These are phyloP conservation scores for Fusarium coffeatum DNA, from an alignment of 2,329 filamentous ascomycete species.

Conservation along the genomic window DNA sequence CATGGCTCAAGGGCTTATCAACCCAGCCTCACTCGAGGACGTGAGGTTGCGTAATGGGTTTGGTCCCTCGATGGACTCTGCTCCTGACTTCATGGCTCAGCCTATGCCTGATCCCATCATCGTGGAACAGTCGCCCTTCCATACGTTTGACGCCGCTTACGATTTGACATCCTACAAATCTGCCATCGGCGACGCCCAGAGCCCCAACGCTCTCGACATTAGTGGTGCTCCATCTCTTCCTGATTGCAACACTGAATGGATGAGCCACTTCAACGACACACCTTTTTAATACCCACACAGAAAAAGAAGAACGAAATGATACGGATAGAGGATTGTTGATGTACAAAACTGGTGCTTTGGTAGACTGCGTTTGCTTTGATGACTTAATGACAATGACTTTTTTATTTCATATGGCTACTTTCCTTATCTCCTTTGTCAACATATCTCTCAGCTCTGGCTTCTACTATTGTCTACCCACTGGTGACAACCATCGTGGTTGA, in stretches of 20 bases:
- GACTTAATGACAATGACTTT: constrained; percentile 48
- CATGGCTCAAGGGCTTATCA: constrained; percentile 47
- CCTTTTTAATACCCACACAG: constrained; percentile 49
- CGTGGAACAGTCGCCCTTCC: constrained; percentile 52
- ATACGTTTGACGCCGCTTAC: constrained; percentile 56
- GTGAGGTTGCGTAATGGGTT: constrained; percentile 45
- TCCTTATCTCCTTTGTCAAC: constrained; percentile 13
- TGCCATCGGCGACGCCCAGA: constrained; percentile 47
- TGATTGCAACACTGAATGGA: constrained; percentile 49
- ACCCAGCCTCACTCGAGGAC: constrained; percentile 48
- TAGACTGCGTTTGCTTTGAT: constrained; percentile 45
- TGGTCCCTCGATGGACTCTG: constrained; percentile 44
- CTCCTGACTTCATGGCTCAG: constrained; percentile 47
- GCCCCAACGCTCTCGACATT: constrained; percentile 42
- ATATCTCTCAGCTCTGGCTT: constrained; percentile 11
- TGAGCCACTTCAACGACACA: constrained; percentile 48
- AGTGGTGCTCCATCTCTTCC: constrained; percentile 43
- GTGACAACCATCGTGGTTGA: neutral
- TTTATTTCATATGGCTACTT: constrained; percentile 14
- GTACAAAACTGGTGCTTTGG: constrained; percentile 44
- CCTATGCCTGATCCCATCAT: constrained; percentile 45
- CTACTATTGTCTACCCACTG: constrained; percentile 1
- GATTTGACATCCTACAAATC: constrained; percentile 53
- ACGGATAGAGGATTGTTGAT: constrained; percentile 42
- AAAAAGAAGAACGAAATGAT: constrained; percentile 23